A percentile compares a stretch with the other conserved stretches of the same genome.
Conservation (phyloP, 208 protist genomes). For the Leishmania martiniquensis region DNA sequence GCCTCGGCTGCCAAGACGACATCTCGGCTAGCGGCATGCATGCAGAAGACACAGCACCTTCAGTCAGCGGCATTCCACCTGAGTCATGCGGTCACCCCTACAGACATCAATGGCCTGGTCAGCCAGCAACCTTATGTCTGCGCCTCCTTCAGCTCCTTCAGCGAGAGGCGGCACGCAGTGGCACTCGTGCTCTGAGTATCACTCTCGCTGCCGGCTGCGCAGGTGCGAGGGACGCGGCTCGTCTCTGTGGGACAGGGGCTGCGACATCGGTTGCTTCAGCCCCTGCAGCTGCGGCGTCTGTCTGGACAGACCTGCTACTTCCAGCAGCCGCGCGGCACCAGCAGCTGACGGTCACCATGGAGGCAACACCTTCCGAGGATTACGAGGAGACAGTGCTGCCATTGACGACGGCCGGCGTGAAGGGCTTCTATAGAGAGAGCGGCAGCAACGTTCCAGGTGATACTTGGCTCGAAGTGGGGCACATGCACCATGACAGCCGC, state of each 20-base stretch:
- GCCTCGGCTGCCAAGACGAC: background rate
- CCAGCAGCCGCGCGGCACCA: conserved; percentile 6
- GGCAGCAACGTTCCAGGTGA: background rate
- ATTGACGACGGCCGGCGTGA: background rate
- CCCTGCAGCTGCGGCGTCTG: background rate
- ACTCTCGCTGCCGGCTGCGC: conserved; percentile 19
- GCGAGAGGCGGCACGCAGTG: conserved; percentile 12
- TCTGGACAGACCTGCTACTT: conserved; percentile 6
- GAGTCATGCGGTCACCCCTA: background rate
- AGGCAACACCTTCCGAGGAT: background rate
- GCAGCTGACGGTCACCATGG: conserved; percentile 3
- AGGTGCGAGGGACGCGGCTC: background rate
- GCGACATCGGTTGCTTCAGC: background rate
- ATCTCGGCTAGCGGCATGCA: background rate
- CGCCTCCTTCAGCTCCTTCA: conserved; percentile 23
- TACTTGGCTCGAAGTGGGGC: background rate
- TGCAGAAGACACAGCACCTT: background rate
- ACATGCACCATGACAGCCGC: background rate
- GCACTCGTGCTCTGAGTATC: conserved; percentile 14
- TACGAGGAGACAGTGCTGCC: background rate
- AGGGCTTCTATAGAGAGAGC: background rate
- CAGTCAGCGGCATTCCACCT: background rate
- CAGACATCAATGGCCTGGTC: background rate
- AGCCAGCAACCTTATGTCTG: conserved; percentile 7
- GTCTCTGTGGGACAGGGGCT: background rate